Conservation (phyloP, 139 green algal genomes). For the Tetradesmus lagerheimii region DNA sequence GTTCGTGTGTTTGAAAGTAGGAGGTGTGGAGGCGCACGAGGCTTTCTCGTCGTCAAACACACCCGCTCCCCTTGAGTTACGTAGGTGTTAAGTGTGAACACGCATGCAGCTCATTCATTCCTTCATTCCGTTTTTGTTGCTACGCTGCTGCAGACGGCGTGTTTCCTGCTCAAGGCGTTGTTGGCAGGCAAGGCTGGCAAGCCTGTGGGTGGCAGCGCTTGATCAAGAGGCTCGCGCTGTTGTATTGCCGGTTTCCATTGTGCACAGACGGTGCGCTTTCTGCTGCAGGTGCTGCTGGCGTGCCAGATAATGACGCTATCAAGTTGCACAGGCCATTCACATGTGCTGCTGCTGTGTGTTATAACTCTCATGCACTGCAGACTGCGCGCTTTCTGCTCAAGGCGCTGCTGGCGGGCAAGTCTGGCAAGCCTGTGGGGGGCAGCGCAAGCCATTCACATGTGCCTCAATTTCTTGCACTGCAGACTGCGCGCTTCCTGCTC, state of each 20-base stretch:
- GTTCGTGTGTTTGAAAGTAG: background rate
- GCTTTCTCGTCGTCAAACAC: no score
- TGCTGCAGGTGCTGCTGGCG: conserved; percentile 78
- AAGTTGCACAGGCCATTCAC: no score
- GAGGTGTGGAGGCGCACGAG: no score
- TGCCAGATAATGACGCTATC: conserved; percentile 49
- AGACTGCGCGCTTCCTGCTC: conserved; percentile 85
- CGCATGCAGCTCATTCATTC: background rate
- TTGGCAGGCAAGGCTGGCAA: conserved; percentile 53
- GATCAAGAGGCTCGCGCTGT: conserved; percentile 25
- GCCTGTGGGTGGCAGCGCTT: conserved; percentile 53
- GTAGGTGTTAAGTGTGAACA: background rate
- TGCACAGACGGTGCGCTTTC: conserved; percentile 79
- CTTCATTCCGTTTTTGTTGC: no score
- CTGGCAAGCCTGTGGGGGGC: conserved; percentile 43
- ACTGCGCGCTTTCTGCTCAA: conserved; percentile 86
- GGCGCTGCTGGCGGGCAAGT: conserved; percentile 56
- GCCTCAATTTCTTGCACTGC: no score
- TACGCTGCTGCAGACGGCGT: conserved; percentile 78
- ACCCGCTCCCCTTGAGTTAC: no score
- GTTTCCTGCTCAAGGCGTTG: conserved; percentile 85
- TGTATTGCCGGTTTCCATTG: no score
- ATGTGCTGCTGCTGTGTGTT: no score
- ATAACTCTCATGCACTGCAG: no score
- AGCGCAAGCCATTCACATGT: no score